Evolutionary conservation across 805 yeast genomes (phyloP).

Genomic region (Sugiyamaella valdiviana): DNA sequence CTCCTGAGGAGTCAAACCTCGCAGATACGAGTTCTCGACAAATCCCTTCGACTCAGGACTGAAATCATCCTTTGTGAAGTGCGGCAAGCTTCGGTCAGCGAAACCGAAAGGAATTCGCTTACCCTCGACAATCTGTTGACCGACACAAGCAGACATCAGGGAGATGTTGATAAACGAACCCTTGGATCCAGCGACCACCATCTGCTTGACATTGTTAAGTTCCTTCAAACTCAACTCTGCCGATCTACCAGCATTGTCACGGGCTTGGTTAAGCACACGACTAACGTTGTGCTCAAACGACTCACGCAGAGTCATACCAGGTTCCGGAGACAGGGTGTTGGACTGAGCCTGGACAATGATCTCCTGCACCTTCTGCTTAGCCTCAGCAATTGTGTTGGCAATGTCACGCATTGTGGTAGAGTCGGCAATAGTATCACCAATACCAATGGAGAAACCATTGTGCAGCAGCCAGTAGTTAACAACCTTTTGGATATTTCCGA

Average conservation of each 20-base stretch:
- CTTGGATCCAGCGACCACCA: slow-evolving; percentile 98
- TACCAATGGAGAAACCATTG: slow-evolving; percentile 97
- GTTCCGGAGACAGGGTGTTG: slow-evolving; percentile 85
- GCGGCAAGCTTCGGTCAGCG: slow-evolving; percentile 93
- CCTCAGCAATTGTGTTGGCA: slow-evolving; percentile 87
- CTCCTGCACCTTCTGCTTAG: slow-evolving; percentile 90
- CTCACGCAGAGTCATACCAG: slow-evolving; percentile 99
- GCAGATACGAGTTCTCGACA: slow-evolving; percentile 91
- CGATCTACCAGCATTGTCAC: slow-evolving; percentile 98
- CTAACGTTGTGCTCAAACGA: slow-evolving; percentile 97
- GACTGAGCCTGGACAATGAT: slow-evolving; percentile 89
- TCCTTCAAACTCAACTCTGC: slow-evolving; percentile 96
- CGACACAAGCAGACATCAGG: slow-evolving; percentile 99
- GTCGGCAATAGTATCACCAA: slow-evolving; percentile 99
- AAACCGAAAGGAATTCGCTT: slow-evolving; percentile 98
- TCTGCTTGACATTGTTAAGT: slow-evolving; percentile 92
- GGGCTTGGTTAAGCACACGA: slow-evolving; percentile 90
- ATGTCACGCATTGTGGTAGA: slow-evolving; percentile 91
- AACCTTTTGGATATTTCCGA: slow-evolving; percentile 89
- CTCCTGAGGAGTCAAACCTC: slow-evolving; percentile 98
- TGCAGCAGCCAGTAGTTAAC: slow-evolving; percentile 95
- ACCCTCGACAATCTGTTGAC: slow-evolving; percentile 99
- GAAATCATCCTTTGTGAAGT: slow-evolving; percentile 96
- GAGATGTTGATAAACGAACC: slow-evolving; percentile 99
- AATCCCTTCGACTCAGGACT: slow-evolving; percentile 98